phyloP scores from a whole-genome alignment of 257 asterid species.

The Lavandula angustifolia region DNA sequence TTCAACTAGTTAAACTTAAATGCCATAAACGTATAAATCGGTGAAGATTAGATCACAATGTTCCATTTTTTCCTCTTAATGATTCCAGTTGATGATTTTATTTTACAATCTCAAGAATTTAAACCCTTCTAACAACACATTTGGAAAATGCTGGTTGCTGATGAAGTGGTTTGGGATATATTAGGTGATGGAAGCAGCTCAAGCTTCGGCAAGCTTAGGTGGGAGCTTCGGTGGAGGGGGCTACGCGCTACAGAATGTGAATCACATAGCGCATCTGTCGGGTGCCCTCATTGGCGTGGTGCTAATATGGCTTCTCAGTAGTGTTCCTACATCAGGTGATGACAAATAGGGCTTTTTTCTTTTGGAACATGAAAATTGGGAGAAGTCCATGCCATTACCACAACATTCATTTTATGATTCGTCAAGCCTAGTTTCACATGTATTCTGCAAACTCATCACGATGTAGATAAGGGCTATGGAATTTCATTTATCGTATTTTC shows the following conservation, averaged over 20 bases:
- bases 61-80: too few relatives aligned
- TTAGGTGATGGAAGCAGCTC: slow-evolving; percentile 99
- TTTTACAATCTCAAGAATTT: too few relatives aligned
- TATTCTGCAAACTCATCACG: too few relatives aligned
- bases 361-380: not conserved
- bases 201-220: slow-evolving; percentile 73
- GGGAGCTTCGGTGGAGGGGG: slow-evolving; percentile 59
- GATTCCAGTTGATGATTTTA: too few relatives aligned
- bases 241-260: slow-evolving; percentile 61
- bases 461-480: too few relatives aligned
- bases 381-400: not conserved
- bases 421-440: not conserved
- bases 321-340: slow-evolving; percentile 54
- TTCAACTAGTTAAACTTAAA: too few relatives aligned
- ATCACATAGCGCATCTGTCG: slow-evolving; percentile 92
- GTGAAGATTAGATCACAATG: too few relatives aligned
- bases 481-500: too few relatives aligned
- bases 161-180: too few relatives aligned
- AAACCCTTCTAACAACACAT: not conserved
- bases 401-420: slow-evolving; percentile 5
- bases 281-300: slow-evolving; percentile 88
- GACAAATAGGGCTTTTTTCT: slow-evolving; percentile 29
- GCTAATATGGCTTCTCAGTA: slow-evolving; percentile 76
- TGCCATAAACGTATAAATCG: too few relatives aligned
- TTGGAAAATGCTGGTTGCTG: too few relatives aligned